phyloP scores from a whole-genome alignment of 306 rosid genomes.

The Vachellia pachyceras region DNA sequence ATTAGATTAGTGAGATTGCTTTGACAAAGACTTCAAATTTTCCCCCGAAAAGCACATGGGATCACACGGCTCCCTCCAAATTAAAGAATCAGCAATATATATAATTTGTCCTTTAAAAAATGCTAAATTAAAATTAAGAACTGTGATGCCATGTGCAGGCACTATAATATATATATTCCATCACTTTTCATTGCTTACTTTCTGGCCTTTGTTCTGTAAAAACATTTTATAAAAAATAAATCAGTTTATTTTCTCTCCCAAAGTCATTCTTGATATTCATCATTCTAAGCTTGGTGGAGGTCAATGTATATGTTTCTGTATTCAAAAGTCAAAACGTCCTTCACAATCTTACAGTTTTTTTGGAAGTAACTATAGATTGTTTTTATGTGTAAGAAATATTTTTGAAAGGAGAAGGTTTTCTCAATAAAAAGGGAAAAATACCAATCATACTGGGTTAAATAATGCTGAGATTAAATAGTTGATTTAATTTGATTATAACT shows the following conservation, averaged over 20 bases:
- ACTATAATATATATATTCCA: not conserved
- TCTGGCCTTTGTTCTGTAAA: not conserved
- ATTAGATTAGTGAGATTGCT: not conserved
- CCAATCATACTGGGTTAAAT: too few species aligned
- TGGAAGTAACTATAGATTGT: too few species aligned
- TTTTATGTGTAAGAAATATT: too few species aligned
- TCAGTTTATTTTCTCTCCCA: slow-evolving; percentile 20
- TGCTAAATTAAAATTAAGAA: not conserved
- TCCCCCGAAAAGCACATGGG: not conserved
- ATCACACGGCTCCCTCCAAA: not conserved
- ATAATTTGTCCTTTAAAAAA: not conserved
- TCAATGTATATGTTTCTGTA: not conserved
- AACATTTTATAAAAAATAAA: not conserved
- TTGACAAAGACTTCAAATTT: not conserved
- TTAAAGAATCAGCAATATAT: not conserved
- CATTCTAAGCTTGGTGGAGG: not conserved
- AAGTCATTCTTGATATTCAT: slow-evolving; percentile 9
- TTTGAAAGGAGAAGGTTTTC: too few species aligned
- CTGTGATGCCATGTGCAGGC: slow-evolving; percentile 1
- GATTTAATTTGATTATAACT: too few species aligned
- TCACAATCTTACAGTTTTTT: too few species aligned
- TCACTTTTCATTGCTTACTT: not conserved
- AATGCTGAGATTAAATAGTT: too few species aligned
- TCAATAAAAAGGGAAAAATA: too few species aligned
- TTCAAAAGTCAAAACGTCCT: not conserved